These are phyloP conservation scores for Lignosus rhinocerotis DNA, from an alignment of 1,284 basidiomycete species.

Conservation along the genomic window DNA sequence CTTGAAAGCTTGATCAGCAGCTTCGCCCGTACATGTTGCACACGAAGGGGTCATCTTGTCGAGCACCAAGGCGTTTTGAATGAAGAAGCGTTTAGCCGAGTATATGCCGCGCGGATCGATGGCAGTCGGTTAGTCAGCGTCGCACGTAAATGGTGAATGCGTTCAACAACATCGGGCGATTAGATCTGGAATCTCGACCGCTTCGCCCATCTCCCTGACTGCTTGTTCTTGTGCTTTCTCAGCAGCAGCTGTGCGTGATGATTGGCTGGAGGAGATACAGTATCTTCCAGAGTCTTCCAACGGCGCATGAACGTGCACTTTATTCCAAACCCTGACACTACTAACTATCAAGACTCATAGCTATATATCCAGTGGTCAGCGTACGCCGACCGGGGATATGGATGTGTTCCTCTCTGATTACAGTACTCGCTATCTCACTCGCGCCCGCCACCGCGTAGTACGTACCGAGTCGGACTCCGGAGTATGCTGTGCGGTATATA, in stretches of 20 bases:
- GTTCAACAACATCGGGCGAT: no score
- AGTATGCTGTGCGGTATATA: background rate
- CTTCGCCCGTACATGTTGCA: no score
- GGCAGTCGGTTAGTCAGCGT: background rate
- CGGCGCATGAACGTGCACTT: background rate
- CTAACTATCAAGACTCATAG: no score
- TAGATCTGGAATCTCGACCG: background rate
- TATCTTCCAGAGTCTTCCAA: background rate
- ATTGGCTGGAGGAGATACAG: background rate
- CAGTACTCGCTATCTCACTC: background rate
- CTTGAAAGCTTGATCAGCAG: no score
- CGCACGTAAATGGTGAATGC: slow-evolving; percentile 1
- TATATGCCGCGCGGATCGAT: background rate
- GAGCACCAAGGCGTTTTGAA: background rate
- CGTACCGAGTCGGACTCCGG: background rate
- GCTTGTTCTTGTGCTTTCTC: background rate
- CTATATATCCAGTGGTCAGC: no score
- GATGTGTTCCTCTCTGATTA: background rate
- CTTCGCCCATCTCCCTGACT: background rate
- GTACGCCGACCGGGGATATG: background rate
- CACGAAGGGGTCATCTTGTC: no score
- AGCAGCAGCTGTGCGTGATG: background rate
- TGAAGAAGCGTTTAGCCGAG: background rate
- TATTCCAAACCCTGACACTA: no score
- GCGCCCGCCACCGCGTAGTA: background rate